These are phyloP conservation scores for Beauveria bassiana DNA, from an alignment of 2,329 filamentous ascomycete genomes.

Conservation along the genomic window DNA sequence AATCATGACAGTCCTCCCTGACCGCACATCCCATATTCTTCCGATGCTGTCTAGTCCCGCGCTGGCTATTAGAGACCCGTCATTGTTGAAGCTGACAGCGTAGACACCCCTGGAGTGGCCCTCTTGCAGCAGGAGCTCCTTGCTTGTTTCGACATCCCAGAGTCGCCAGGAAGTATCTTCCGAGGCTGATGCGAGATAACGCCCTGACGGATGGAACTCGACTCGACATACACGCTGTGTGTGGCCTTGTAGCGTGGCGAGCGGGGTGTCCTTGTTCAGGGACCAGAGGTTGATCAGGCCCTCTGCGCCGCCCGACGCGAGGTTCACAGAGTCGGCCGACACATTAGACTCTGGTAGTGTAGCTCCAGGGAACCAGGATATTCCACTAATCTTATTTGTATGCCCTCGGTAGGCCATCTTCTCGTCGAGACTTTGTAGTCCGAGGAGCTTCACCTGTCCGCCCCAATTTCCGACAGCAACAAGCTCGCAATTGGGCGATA, in stretches of 20 bases:
- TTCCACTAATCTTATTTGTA: slow-evolving; percentile 78
- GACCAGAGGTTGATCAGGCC: slow-evolving; percentile 87
- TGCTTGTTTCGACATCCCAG: slow-evolving; percentile 84
- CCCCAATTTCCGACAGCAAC: slow-evolving; percentile 91
- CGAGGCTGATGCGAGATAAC: slow-evolving; percentile 84
- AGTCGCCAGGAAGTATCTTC: slow-evolving; percentile 95
- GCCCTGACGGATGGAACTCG: slow-evolving; percentile 88
- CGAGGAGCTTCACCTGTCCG: slow-evolving; percentile 78
- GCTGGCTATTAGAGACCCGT: slow-evolving; percentile 83
- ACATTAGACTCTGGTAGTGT: slow-evolving; percentile 65
- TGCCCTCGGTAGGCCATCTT: slow-evolving; percentile 74
- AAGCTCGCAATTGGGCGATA: slow-evolving; percentile 75
- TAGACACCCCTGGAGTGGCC: slow-evolving; percentile 94
- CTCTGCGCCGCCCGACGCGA: slow-evolving; percentile 86
- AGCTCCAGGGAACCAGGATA: slow-evolving; percentile 82
- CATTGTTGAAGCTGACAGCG: slow-evolving; percentile 78
- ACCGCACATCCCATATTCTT: slow-evolving; percentile 88
- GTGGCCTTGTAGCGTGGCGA: slow-evolving; percentile 77
- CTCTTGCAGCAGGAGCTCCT: slow-evolving; percentile 82
- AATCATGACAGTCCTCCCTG: slow-evolving; percentile 91
- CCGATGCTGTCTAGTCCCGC: slow-evolving; percentile 94
- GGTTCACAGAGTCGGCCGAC: slow-evolving; percentile 66
- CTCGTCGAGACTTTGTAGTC: slow-evolving; percentile 73
- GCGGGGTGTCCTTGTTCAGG: slow-evolving; percentile 73
- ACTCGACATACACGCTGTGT: slow-evolving; percentile 81